Conservation (phyloP, 2,329 filamentous ascomycete genomes). For the Scedosporium boydii region DNA sequence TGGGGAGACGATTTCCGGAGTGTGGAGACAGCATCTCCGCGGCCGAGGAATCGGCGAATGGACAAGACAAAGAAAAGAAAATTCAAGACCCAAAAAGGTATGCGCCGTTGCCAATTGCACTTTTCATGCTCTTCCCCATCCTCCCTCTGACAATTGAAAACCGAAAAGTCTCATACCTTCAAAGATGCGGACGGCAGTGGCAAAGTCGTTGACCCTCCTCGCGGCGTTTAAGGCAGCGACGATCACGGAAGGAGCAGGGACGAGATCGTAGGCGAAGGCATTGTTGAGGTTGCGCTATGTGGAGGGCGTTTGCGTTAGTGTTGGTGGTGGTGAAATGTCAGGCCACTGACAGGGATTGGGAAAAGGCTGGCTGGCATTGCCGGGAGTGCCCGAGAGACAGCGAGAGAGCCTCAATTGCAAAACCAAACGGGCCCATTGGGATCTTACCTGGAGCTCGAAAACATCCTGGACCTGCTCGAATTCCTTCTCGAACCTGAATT, state of each 20-base stretch:
- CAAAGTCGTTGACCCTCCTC: conserved; percentile 94
- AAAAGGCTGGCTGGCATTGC: background rate
- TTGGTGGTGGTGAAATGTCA: conserved; percentile 10
- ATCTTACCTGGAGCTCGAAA: conserved; percentile 91
- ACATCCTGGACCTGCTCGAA: conserved; percentile 96
- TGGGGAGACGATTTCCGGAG: too few relatives aligned
- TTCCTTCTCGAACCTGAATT: conserved; percentile 86
- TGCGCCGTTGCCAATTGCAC: too few relatives aligned
- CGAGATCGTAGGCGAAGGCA: conserved; percentile 99
- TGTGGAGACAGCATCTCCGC: background rate
- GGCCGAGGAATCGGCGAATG: background rate
- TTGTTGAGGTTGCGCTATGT: conserved; percentile 87
- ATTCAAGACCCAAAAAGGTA: background rate
- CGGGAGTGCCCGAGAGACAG: background rate
- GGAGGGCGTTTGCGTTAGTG: background rate
- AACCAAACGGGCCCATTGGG: conserved; percentile 1
- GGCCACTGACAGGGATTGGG: conserved; percentile 7
- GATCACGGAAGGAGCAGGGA: conserved; percentile 86
- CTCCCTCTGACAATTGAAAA: background rate
- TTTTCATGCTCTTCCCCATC: background rate
- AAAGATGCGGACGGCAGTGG: conserved; percentile 95
- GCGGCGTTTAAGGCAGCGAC: conserved; percentile 87
- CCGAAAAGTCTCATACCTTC: conserved; percentile 60
- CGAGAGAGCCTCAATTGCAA: background rate
- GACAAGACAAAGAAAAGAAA: background rate